Conservation (phyloP, 768 basidiomycete species). For the Amanita subjunquillea region DNA sequence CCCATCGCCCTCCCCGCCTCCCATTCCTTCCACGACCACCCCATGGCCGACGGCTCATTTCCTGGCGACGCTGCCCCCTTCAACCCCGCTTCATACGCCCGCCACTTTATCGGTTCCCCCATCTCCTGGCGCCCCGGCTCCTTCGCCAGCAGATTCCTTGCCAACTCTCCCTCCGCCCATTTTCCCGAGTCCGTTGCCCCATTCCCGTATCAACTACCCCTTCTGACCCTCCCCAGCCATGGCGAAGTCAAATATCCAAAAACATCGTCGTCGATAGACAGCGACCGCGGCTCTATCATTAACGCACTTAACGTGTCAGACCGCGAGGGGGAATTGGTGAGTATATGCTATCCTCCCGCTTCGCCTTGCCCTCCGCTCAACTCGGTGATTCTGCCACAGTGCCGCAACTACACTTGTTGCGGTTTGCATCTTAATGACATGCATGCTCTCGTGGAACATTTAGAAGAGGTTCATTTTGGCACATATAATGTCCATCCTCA, state of each 20-base stretch:
- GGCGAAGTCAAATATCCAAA: slow-evolving; percentile 25
- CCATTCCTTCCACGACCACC: slow-evolving; percentile 18
- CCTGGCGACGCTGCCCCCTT: slow-evolving; percentile 37
- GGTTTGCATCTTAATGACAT: slow-evolving; percentile 53
- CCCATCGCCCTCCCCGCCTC: slow-evolving; percentile 34
- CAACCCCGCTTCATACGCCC: slow-evolving; percentile 57
- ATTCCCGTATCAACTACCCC: neutral
- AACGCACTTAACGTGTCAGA: slow-evolving; percentile 61
- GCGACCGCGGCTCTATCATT: slow-evolving; percentile 43
- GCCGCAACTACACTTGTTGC: slow-evolving; percentile 87
- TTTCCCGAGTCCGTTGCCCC: slow-evolving; percentile 49
- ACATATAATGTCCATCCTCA: slow-evolving; percentile 33
- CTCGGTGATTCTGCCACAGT: slow-evolving; percentile 26
- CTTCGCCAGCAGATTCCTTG: slow-evolving; percentile 53
- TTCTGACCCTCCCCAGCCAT: slow-evolving; percentile 11
- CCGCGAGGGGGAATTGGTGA: slow-evolving; percentile 63
- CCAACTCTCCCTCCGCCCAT: slow-evolving; percentile 53
- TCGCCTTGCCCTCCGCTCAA: neutral
- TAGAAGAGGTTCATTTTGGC: slow-evolving; percentile 84
- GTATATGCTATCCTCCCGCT: slow-evolving; percentile 14
- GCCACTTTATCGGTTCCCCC: slow-evolving; percentile 63
- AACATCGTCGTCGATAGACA: slow-evolving; percentile 43
- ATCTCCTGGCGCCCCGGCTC: slow-evolving; percentile 63
- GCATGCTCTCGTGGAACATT: slow-evolving; percentile 75
- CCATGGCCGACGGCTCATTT: slow-evolving; percentile 43